A percentile compares a stretch with the other conserved stretches of the same genome.
Evolutionary conservation across 208 protist species (phyloP).

Genomic region (Leishmania tarentolae): DNA sequence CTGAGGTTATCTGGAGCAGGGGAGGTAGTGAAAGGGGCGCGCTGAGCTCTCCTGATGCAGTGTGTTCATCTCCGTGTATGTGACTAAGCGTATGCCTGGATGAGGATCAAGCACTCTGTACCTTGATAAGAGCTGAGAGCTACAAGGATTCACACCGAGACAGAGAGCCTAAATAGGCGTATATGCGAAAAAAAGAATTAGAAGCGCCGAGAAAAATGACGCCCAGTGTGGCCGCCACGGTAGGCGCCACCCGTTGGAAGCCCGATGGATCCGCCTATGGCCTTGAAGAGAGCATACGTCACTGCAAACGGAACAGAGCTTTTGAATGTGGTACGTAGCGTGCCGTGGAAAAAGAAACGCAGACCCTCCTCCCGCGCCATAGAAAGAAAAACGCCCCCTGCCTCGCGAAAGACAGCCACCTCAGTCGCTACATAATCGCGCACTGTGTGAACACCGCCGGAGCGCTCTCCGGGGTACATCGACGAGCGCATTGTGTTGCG

Average conservation of each 20-base stretch:
- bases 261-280: slow-evolving; percentile 74
- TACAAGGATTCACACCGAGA: neutral
- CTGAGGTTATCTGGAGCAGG: neutral
- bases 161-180: neutral
- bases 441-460: slow-evolving; percentile 67
- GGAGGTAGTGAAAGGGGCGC: neutral
- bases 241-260: slow-evolving; percentile 24
- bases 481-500: slow-evolving; percentile 85
- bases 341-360: slow-evolving; percentile 82
- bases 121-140: neutral
- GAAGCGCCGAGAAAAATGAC: slow-evolving; percentile 45
- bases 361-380: slow-evolving; percentile 65
- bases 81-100: neutral
- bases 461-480: slow-evolving; percentile 61
- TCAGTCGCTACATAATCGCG: slow-evolving; percentile 64
- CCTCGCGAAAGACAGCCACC: slow-evolving; percentile 73
- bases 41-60: neutral
- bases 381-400: slow-evolving; percentile 51
- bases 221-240: slow-evolving; percentile 31
- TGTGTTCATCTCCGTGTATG: neutral
- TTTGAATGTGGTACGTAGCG: slow-evolving; percentile 81
- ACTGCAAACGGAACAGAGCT: slow-evolving; percentile 86
- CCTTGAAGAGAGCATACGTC: slow-evolving; percentile 74
- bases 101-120: neutral
- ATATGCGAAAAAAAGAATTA: slow-evolving; percentile 1